Conservation (phyloP, 106 monocot genomes). For the Agapanthus africanus region DNA sequence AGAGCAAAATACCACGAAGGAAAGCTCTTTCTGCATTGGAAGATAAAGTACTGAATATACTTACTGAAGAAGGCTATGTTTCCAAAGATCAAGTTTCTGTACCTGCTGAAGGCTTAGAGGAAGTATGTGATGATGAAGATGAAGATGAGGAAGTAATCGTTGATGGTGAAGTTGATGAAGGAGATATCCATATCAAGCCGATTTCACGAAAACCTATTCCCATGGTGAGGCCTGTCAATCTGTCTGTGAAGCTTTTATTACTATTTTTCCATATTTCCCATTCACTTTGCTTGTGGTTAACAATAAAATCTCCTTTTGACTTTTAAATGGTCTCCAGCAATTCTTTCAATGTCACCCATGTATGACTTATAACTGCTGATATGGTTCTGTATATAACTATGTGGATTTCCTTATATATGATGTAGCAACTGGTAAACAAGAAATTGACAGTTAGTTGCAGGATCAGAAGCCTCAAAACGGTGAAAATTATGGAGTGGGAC, state of each 20-base stretch:
- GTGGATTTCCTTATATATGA: background rate
- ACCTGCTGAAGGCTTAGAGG: slow-evolving; percentile 32
- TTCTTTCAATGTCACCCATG: background rate
- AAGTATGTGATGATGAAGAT: slow-evolving; percentile 62
- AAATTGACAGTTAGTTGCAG: background rate
- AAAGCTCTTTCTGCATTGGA: slow-evolving; percentile 80
- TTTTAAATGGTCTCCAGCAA: background rate
- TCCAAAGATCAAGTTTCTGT: slow-evolving; percentile 38
- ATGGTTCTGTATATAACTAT: background rate
- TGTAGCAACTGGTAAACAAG: background rate
- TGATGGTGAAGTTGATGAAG: slow-evolving; percentile 98
- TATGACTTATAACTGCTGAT: background rate
- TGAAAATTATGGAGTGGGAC: background rate
- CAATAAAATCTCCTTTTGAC: background rate
- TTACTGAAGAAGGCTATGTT: slow-evolving; percentile 86
- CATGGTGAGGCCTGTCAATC: slow-evolving; percentile 30
- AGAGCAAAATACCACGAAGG: slow-evolving; percentile 78
- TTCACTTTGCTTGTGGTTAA: background rate
- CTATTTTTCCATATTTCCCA: background rate
- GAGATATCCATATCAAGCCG: slow-evolving; percentile 96
- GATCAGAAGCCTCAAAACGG: background rate
- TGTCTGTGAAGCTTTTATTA: background rate
- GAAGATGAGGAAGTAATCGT: slow-evolving; percentile 71
- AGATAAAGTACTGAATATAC: slow-evolving; percentile 74
- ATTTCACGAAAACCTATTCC: slow-evolving; percentile 46